Conservation (phyloP, 257 asterid species). For the Ehretia macrophylla region DNA sequence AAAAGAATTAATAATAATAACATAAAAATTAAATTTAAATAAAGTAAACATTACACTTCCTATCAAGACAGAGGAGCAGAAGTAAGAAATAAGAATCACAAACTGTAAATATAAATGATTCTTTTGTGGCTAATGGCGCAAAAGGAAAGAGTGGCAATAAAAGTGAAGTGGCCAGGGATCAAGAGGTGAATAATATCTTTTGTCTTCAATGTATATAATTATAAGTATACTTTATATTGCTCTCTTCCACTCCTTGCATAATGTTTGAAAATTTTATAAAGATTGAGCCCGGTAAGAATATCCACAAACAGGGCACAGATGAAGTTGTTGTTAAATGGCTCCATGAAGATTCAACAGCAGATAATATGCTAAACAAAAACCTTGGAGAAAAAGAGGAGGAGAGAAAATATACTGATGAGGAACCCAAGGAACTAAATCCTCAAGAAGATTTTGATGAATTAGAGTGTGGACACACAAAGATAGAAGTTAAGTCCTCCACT, state of each 20-base stretch:
- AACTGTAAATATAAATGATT: too few relatives aligned
- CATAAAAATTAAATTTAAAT: too few relatives aligned
- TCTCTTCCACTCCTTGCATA: background rate
- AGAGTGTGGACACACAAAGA: slow-evolving; percentile 12
- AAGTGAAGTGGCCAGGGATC: slow-evolving; percentile 2
- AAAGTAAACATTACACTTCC: too few relatives aligned
- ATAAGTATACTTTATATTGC: background rate
- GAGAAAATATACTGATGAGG: background rate
- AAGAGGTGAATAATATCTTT: background rate
- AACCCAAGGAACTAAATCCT: slow-evolving; percentile 6
- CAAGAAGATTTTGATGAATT: slow-evolving; percentile 23
- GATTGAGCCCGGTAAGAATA: slow-evolving; percentile 1
- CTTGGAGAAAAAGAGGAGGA: slow-evolving; percentile 6
- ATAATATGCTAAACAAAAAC: background rate
- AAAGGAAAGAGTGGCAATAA: slow-evolving; percentile 7
- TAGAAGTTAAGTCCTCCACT: slow-evolving; percentile 20
- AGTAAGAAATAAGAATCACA: too few relatives aligned
- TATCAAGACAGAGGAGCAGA: too few relatives aligned
- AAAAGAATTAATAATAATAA: too few relatives aligned
- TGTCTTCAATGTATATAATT: background rate
- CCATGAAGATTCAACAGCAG: slow-evolving; percentile 1
- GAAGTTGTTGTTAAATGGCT: slow-evolving; percentile 3
- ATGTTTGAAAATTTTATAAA: background rate
- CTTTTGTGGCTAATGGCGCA: too few relatives aligned
- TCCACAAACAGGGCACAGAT: background rate